These are phyloP conservation scores for Serendipita sp. DNA, from an alignment of 768 basidiomycete genomes.

Conservation along the genomic window DNA sequence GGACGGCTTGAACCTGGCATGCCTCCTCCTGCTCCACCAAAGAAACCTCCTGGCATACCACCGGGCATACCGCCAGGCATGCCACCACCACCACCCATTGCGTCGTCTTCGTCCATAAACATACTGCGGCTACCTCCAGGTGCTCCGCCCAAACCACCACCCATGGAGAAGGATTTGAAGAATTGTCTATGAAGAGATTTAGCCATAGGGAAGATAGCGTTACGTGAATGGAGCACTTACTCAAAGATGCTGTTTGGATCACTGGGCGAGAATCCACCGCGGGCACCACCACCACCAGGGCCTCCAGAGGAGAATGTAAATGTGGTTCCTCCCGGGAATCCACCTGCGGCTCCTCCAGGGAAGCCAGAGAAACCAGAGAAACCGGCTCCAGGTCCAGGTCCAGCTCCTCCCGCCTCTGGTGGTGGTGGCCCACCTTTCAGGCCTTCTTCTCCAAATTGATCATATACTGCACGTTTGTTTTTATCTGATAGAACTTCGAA, in stretches of 20 bases:
- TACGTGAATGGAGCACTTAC: slow-evolving; percentile 28
- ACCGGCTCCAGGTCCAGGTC: slow-evolving; percentile 15
- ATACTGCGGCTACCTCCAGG: slow-evolving; percentile 12
- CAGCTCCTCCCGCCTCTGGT: slow-evolving; percentile 24
- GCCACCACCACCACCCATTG: not conserved
- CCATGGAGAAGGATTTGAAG: slow-evolving; percentile 28
- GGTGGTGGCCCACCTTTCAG: slow-evolving; percentile 53
- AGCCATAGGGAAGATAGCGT: not conserved
- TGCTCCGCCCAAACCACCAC: slow-evolving; percentile 25
- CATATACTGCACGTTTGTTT: slow-evolving; percentile 70
- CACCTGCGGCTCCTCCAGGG: slow-evolving; percentile 19
- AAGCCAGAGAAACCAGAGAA: slow-evolving; percentile 22
- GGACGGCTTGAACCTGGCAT: slow-evolving; percentile 25
- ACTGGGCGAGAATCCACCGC: slow-evolving; percentile 48
- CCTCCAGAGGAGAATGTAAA: slow-evolving; percentile 40
- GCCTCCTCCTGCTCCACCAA: slow-evolving; percentile 31
- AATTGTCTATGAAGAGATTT: slow-evolving; percentile 32
- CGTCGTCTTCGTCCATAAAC: slow-evolving; percentile 25
- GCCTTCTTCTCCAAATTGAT: slow-evolving; percentile 91
- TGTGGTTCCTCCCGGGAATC: slow-evolving; percentile 33
- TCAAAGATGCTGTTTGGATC: slow-evolving; percentile 85
- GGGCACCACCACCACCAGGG: slow-evolving; percentile 25
- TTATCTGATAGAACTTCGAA: slow-evolving; percentile 88
- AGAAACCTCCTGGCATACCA: slow-evolving; percentile 13
- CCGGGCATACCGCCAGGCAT: slow-evolving; percentile 21